Conservation (phyloP, 176 grass and related monocot genomes). For the Zizania latifolia region DNA sequence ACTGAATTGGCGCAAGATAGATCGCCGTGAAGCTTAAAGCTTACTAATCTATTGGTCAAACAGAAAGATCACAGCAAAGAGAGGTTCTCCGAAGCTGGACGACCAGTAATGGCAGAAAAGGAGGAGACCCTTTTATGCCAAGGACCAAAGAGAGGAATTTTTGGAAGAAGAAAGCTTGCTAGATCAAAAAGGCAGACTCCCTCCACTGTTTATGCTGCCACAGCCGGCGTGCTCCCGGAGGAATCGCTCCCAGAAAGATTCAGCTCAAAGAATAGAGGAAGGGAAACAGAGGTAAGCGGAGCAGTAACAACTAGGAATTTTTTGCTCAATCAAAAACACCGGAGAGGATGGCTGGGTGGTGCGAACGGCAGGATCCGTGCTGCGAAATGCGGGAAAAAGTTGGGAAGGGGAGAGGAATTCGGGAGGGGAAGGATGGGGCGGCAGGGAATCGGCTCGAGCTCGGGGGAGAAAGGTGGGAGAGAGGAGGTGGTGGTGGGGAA, state of each 20-base stretch:
- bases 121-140: not conserved
- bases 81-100: not conserved
- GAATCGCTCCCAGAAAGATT: not conserved
- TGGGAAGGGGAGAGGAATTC: not conserved
- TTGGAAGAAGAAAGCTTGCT: not conserved
- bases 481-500: not conserved
- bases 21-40: not conserved
- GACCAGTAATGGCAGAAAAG: not conserved
- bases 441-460: not conserved
- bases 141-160: slow-evolving; percentile 8
- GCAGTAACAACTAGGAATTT: not conserved
- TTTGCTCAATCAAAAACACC: not conserved
- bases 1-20: not conserved
- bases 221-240: not conserved
- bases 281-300: not conserved
- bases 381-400: not conserved
- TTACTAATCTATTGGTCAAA: not conserved
- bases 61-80: not conserved
- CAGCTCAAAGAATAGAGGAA: not conserved
- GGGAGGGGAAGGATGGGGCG: not conserved
- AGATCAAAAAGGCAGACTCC: not conserved
- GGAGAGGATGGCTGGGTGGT: not conserved
- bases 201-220: not conserved
- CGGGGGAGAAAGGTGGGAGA: not conserved
- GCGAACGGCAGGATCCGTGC: not conserved